Evolutionary conservation across 78 protist species (phyloP), one percentile per base, ranked within the genome.

Genomic region (Polysphondylium violaceum): DNA sequence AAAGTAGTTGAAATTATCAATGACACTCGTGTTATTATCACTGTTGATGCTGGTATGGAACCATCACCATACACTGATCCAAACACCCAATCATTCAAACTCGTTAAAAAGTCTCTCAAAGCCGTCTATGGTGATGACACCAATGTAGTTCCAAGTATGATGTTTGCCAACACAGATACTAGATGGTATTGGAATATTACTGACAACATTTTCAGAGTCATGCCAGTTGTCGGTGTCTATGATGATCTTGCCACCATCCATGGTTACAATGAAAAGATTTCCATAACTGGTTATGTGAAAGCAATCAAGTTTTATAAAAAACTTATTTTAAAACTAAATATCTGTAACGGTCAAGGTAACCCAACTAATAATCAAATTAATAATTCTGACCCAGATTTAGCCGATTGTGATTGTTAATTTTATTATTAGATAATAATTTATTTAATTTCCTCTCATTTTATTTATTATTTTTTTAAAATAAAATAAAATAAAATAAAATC

Each of bases 161-260:
- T 83, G 63, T 51, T 83, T 72, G 91, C 79, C 16, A 83, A 83
- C 14, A 69, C 91, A 0, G 91, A 83, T 33, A 83, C 91, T 12
- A 29, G 91, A 27, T 60, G 58, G 43, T 83, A 83, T n/a, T 83
- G 91, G 91, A 25, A 50, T 0, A 50, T 55, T 0, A 64, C 79
- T 16, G 35, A 36, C 2, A 83, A 83, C 58, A 67, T 83, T 29
- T 83, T 58, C 43, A 53, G 91, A 31, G n/a, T 83, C 0, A 69
- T 43, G 25, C 91, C 91, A 59, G 7, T 36, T 0, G 12, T 27
- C n/a, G 71, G 47, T 16, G 58, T 17, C 38, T 8, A 19, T 47
- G 38, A 23, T 9, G 91, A 50, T 29, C 11, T 59, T 17, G 41
- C 31, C 0, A 56, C 79, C 2, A 25, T 83, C 17, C 91, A 83